These are phyloP conservation scores for Pseudozyma tsukubaensis DNA, from an alignment of 1,284 basidiomycete species.

Conservation along the genomic window DNA sequence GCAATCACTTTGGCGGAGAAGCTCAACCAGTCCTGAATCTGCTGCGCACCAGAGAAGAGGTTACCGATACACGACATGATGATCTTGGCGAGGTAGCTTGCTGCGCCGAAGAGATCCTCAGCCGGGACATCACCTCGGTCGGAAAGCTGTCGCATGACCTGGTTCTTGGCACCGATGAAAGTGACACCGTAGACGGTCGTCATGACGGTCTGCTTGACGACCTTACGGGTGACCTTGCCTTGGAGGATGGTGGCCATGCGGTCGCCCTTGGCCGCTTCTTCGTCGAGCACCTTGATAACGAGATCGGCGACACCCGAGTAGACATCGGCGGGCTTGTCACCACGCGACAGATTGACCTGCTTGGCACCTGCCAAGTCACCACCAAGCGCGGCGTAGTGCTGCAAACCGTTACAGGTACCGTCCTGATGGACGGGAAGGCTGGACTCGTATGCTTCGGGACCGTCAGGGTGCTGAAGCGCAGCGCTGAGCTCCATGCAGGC, in stretches of 20 bases:
- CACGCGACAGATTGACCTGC: constrained; percentile 90
- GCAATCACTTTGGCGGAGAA: constrained; percentile 84
- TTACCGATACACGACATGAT: constrained; percentile 78
- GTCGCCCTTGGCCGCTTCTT: constrained; percentile 72
- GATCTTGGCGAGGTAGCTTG: constrained; percentile 77
- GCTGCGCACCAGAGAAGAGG: constrained; percentile 88
- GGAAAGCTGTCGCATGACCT: constrained; percentile 89
- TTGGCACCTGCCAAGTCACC: constrained; percentile 88
- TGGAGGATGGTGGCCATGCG: constrained; percentile 76
- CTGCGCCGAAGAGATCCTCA: constrained; percentile 80
- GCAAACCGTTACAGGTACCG: constrained; percentile 97
- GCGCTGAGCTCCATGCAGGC: constrained; percentile 86
- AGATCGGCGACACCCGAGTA: constrained; percentile 87
- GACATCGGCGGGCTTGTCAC: constrained; percentile 91
- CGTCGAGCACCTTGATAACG: constrained; percentile 71
- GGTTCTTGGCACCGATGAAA: constrained; percentile 91
- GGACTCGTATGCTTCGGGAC: constrained; percentile 80
- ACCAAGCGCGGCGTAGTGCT: constrained; percentile 97
- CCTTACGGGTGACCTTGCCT: constrained; percentile 89
- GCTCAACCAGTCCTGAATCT: constrained; percentile 92
- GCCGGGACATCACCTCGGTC: constrained; percentile 80
- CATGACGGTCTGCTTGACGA: constrained; percentile 99
- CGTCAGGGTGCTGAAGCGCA: constrained; percentile 75
- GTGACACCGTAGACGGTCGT: constrained; percentile 99
- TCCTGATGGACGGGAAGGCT: constrained; percentile 95